These are phyloP conservation scores for Botryotinia narcissicola DNA, from an alignment of 2,329 filamentous ascomycete species.

Conservation along the genomic window DNA sequence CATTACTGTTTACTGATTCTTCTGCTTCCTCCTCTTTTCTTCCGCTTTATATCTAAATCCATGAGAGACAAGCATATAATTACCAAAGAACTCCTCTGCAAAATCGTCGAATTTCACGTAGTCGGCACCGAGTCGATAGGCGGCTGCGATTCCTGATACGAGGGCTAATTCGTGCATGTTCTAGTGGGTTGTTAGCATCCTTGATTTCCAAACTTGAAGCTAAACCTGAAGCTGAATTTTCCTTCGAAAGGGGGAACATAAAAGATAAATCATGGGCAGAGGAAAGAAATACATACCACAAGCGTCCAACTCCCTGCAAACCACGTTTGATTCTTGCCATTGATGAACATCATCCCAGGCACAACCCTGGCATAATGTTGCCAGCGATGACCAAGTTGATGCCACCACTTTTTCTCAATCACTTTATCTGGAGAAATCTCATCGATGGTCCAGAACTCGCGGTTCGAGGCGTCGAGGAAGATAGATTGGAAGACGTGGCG, in stretches of 20 bases:
- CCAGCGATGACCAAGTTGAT: slow-evolving; percentile 57
- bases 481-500: slow-evolving; percentile 49
- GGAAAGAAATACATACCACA: slow-evolving; percentile 26
- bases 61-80: slow-evolving; percentile 48
- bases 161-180: slow-evolving; percentile 70
- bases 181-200: slow-evolving; percentile 38
- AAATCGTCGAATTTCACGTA: slow-evolving; percentile 60
- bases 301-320: slow-evolving; percentile 36
- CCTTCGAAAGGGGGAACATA: no score
- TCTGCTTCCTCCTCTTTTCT: slow-evolving; percentile 33
- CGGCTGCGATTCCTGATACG: slow-evolving; percentile 68
- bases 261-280: no score
- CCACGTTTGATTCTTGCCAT: slow-evolving; percentile 59
- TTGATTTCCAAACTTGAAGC: no score
- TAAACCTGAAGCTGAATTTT: no score
- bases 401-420: slow-evolving; percentile 65
- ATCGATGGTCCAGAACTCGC: slow-evolving; percentile 56
- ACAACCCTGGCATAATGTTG: slow-evolving; percentile 64
- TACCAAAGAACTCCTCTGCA: slow-evolving; percentile 48
- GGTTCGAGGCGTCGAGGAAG: slow-evolving; percentile 58
- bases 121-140: slow-evolving; percentile 63
- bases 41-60: slow-evolving; percentile 42
- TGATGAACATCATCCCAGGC: slow-evolving; percentile 70
- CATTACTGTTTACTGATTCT: slow-evolving; percentile 9
- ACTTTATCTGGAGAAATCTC: slow-evolving; percentile 59